These are phyloP conservation scores for Guadua angustifolia DNA, from an alignment of 176 grass and related monocot species.

Conservation along the genomic window DNA sequence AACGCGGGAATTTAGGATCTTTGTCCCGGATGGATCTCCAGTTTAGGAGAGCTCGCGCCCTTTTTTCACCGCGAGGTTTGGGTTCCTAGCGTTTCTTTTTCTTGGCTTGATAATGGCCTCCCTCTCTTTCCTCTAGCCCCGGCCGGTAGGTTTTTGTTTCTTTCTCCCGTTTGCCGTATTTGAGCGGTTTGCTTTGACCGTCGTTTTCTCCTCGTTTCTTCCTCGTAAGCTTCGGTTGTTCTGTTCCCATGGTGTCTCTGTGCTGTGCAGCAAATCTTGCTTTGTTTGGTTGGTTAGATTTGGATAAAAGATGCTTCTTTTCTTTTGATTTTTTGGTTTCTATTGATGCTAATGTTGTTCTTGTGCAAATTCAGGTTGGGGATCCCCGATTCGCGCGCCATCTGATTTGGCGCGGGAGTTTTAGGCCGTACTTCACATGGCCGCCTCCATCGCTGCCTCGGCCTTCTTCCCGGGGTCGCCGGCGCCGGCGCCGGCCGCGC, in stretches of 20 bases:
- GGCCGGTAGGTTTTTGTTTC: not conserved
- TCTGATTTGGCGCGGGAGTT: conserved; percentile 9
- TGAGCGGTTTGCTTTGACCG: conserved; percentile 29
- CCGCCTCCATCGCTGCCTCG: conserved; percentile 62
- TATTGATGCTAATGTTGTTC: not conserved
- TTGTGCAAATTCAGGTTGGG: conserved; percentile 23
- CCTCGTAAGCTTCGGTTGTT: conserved; percentile 5
- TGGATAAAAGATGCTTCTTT: conserved; percentile 6
- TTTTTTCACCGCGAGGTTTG: conserved; percentile 25
- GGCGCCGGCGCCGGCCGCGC: conserved; percentile 7
- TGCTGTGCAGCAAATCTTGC: conserved; percentile 19
- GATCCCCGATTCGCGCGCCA: conserved; percentile 6
- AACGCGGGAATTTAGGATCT: conserved; percentile 31
- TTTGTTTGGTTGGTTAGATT: conserved; percentile 33
- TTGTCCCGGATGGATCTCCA: conserved; percentile 37
- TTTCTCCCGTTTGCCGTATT: conserved; percentile 20
- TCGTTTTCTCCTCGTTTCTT: conserved; percentile 10
- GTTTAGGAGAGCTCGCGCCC: not conserved
- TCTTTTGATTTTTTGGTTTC: not conserved
- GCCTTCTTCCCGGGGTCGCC: conserved; percentile 70
- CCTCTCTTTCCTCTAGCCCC: not conserved
- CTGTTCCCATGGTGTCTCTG: conserved; percentile 14
- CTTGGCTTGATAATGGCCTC: not conserved
- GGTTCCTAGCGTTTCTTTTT: conserved; percentile 10
- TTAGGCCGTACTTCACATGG: conserved; percentile 47